Evolutionary conservation across 2,329 filamentous ascomycete genomes (phyloP), one percentile per base, ranked within the genome.

Genomic region (Aureobasidium sp.): DNA sequence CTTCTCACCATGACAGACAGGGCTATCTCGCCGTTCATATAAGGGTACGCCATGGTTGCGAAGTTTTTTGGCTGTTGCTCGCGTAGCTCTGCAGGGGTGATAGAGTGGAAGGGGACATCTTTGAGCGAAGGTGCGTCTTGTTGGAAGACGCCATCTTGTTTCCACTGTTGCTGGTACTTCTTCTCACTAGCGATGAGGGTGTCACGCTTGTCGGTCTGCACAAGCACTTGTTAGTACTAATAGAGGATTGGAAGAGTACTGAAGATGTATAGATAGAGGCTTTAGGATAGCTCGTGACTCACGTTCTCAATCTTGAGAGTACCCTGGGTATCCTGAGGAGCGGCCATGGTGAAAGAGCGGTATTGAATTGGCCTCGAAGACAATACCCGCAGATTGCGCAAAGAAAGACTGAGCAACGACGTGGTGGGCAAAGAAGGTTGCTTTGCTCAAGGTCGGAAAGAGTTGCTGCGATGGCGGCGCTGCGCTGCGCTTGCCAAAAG

Each of bases 151-250:
- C 83, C 82, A 68, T 85, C 80, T 63, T 89, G 81, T 71, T 87
- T 84, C 91, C 91, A 96, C 83, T 87, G 81, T 72, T 87, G 79
- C 78, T 97, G 93, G 77, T 96, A 97, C 73, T 92, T 92, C 79
- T 94, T 95, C 79, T 97, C 93, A 70, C 88, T 84, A 36, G 85
- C 85, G 69, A 94, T 87, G 67, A 96, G 81, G 56, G 87, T 84
- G 71, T 96, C 91, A 74, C 92, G 82, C 78, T 96, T 96, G 71
- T 95, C 90, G 43, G 92, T 96, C 84, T 90, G 70, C 8, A 15
- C 20, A 27, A 37, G 72, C 67, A 46, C 68, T 15, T 2, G n/a
- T 59, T 24, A 59, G 55, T 29, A 59, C 34, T 2, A 15, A 13
- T 5, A 37, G 5, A 15, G 13, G 57, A 32, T 32, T 5, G 29